phyloP scores from a whole-genome alignment of 768 basidiomycete species.

The Tricholoma sp. region DNA sequence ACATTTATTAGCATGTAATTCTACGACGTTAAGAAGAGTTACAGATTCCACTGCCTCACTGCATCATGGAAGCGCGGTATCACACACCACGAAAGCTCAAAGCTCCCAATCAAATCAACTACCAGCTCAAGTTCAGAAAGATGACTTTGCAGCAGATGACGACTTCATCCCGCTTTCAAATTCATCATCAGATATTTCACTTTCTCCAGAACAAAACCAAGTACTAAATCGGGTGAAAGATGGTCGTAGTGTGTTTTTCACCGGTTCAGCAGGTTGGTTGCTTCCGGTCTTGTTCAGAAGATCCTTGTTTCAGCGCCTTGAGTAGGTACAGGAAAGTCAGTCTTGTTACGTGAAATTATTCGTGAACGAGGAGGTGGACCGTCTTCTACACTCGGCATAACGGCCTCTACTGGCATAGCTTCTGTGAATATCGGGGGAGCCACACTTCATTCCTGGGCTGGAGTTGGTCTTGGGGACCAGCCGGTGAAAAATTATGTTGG shows the following conservation, averaged over 20 bases:
- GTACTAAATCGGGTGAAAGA: conserved; percentile 50
- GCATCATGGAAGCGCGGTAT: background rate
- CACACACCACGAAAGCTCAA: background rate
- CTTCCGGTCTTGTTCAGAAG: background rate
- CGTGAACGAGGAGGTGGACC: conserved; percentile 27
- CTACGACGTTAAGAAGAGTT: background rate
- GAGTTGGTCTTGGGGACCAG: conserved; percentile 71
- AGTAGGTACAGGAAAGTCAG: conserved; percentile 59
- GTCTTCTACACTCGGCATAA: conserved; percentile 53
- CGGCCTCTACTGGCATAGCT: conserved; percentile 78
- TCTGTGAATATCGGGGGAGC: conserved; percentile 78
- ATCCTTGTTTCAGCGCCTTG: background rate
- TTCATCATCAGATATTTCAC: conserved; percentile 16
- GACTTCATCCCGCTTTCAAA: background rate
- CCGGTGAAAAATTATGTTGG: conserved; percentile 43
- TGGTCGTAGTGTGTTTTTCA: conserved; percentile 76
- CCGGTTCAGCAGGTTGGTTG: conserved; percentile 69
- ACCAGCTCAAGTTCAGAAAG: background rate
- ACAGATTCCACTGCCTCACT: background rate
- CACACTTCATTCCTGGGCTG: conserved; percentile 81
- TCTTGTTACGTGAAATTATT: conserved; percentile 75
- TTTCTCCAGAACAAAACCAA: conserved; percentile 49
- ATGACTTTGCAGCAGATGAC: background rate
- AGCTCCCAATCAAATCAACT: background rate
- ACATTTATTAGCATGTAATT: too few relatives aligned